A percentile compares a stretch with the other conserved stretches of the same genome.
Conservation (phyloP, 2,329 filamentous ascomycete species). For the Xenoacremonium recifei region DNA sequence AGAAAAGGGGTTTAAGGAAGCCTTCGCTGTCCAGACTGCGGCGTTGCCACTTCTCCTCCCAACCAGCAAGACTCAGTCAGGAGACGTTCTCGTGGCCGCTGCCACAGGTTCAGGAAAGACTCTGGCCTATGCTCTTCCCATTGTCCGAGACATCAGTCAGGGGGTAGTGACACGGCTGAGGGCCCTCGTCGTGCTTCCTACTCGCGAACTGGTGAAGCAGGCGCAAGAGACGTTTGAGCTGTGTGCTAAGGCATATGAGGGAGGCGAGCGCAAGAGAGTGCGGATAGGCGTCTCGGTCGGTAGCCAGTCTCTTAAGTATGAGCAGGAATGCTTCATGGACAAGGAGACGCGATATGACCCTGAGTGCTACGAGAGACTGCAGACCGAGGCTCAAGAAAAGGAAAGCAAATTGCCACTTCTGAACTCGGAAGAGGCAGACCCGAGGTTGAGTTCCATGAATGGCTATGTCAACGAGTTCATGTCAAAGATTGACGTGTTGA, state of each 20-base stretch:
- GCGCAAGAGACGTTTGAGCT: slow-evolving; percentile 75
- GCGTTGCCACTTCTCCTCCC: slow-evolving; percentile 77
- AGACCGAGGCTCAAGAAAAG: slow-evolving; percentile 17
- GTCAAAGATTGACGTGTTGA: slow-evolving; percentile 81
- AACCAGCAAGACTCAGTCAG: slow-evolving; percentile 57
- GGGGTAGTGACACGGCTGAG: slow-evolving; percentile 65
- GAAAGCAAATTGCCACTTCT: slow-evolving; percentile 12
- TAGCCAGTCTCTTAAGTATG: slow-evolving; percentile 69
- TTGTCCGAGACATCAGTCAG: slow-evolving; percentile 73
- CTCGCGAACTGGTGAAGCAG: slow-evolving; percentile 85
- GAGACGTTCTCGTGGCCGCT: slow-evolving; percentile 86
- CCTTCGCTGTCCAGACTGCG: slow-evolving; percentile 43
- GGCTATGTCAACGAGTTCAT: slow-evolving; percentile 60
- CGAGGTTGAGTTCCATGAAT: slow-evolving; percentile 33
- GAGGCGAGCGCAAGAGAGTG: slow-evolving; percentile 60
- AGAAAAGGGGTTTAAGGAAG: slow-evolving; percentile 49
- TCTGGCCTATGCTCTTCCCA: slow-evolving; percentile 82
- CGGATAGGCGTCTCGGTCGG: slow-evolving; percentile 82
- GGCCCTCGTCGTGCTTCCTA: slow-evolving; percentile 85
- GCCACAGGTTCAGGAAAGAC: slow-evolving; percentile 97
- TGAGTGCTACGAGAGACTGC: slow-evolving; percentile 40
- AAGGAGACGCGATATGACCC: slow-evolving; percentile 62
- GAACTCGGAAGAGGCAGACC: slow-evolving; percentile 20
- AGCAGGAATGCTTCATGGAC: slow-evolving; percentile 51
- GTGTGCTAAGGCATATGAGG: slow-evolving; percentile 63